Conservation (phyloP, 1,139 yeast genomes). For the Hansenula anomala region DNA sequence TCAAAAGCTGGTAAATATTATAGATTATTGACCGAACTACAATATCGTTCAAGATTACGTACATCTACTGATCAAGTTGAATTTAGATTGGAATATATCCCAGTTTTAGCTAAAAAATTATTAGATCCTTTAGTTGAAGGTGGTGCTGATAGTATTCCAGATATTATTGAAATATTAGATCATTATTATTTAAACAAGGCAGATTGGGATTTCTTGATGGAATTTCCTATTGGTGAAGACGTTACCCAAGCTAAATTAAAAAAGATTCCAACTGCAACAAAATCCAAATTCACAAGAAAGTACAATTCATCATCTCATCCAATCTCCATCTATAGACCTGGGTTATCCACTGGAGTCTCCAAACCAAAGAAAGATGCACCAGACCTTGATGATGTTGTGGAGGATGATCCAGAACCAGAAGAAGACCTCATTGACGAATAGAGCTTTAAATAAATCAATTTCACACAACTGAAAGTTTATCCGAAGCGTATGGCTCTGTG, state of each 20-base stretch:
- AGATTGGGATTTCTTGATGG: constrained; percentile 87
- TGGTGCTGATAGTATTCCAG: constrained; percentile 62
- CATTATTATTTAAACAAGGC: constrained; percentile 80
- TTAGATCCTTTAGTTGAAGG: constrained; percentile 47
- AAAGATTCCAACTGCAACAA: constrained; percentile 67
- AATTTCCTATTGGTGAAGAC: constrained; percentile 67
- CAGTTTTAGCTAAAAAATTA: constrained; percentile 53
- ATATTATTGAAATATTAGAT: constrained; percentile 70
- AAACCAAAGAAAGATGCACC: constrained; percentile 40
- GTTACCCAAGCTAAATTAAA: constrained; percentile 46
- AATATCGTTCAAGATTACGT: constrained; percentile 77
- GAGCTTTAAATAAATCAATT: not conserved
- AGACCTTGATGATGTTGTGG: constrained; percentile 55
- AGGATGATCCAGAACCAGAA: constrained; percentile 36
- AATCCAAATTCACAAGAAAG: constrained; percentile 79
- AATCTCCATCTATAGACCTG: constrained; percentile 63
- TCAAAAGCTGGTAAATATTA: constrained; percentile 78
- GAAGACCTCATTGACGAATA: constrained; percentile 7
- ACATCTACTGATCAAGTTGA: constrained; percentile 76
- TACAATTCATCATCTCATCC: constrained; percentile 81
- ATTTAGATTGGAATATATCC: constrained; percentile 73
- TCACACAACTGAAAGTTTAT: no score
- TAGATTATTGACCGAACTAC: constrained; percentile 79
- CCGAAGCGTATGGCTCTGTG: no score
- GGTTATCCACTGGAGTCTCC: constrained; percentile 29